Evolutionary conservation across 2,329 filamentous ascomycete genomes (phyloP), one percentile per base, ranked within the genome.

Genomic region (Cordyceps militaris): DNA sequence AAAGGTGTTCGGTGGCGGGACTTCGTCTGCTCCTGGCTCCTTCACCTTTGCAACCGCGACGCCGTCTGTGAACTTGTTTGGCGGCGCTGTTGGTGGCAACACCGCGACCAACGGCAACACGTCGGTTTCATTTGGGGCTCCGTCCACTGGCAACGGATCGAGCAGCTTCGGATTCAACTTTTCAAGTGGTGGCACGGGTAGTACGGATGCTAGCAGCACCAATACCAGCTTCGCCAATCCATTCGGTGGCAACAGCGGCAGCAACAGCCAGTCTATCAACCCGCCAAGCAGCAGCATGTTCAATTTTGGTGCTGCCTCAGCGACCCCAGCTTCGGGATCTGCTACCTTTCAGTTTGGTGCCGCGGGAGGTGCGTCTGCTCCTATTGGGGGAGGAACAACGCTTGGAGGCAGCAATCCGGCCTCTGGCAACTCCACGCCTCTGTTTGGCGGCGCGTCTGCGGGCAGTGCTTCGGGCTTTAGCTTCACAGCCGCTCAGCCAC

Each of bases 61-160:
- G 62, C 58, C 75, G 3, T 67, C 75, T 56, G 73, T 69, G 59
- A 76, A 71, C 56, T 63, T 73, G 0, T 78, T 78, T 59, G 69
- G 67, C 14, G 62, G 55, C 11, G 66, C 60, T 42, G 64, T 60
- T 58, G 67, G 63, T 59, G 68, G 63, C 14, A 60, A 66, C 3
- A 53, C 66, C 30, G 57, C 64, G 23, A 65, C 61, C 13, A 56
- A 63, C 30, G 43, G 62, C 32, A 63, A 59, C 56, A 62, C 69
- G 2, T 67, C 68, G n/a, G 71, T 74, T 61, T 71, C 66, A 59
- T 79, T 79, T 62, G 67, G 64, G 10, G 57, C 66, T 60, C 46
- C 66, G 2, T 26, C 66, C 11, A 61, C 65, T 26, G 23, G 59
- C 30, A 48, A 64, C 14, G 66, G 57, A 4, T 61, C 59, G 13